Percentiles rank a stretch among this genome's conserved stretches.
phyloP scores from a whole-genome alignment of 495 filamentous ascomycete species.

The Penicillium cosmopolitanum region DNA sequence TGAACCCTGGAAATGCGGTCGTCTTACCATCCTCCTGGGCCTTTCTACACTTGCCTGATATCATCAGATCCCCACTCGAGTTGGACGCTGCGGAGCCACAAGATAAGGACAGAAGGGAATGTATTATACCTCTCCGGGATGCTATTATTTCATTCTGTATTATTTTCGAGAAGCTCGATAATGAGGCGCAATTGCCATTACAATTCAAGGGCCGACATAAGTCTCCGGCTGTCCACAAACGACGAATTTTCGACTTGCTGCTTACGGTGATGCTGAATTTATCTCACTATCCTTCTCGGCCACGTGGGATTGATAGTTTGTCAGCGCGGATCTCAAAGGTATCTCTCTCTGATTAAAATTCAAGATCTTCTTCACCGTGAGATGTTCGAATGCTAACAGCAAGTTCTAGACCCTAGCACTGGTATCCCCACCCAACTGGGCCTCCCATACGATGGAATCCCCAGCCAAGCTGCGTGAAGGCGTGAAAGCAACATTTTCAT shows the following conservation, averaged over 20 bases:
- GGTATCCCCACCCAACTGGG: neutral
- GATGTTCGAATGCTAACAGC: neutral
- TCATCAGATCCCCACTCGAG: neutral
- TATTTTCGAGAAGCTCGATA: neutral
- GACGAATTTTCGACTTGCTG: conserved; percentile 16
- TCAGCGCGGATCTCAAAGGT: conserved; percentile 3
- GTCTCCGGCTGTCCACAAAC: neutral
- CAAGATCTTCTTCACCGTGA: neutral
- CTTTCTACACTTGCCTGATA: conserved; percentile 9
- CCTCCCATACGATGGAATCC: neutral
- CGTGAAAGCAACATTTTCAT: neutral
- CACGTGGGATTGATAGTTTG: conserved; percentile 3
- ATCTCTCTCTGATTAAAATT: neutral
- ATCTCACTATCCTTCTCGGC: conserved; percentile 6
- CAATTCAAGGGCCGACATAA: neutral
- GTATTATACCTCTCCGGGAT: neutral
- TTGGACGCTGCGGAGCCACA: neutral
- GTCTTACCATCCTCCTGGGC: conserved; percentile 20
- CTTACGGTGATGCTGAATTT: conserved; percentile 17
- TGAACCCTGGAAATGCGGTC: conserved; percentile 13
- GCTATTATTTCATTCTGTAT: neutral
- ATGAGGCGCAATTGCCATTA: neutral
- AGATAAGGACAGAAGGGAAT: neutral
- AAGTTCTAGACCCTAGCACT: neutral
- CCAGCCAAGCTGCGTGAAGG: neutral